Conservation (phyloP, 2,329 filamentous ascomycete species). For the Neoarthrinium moseri region DNA sequence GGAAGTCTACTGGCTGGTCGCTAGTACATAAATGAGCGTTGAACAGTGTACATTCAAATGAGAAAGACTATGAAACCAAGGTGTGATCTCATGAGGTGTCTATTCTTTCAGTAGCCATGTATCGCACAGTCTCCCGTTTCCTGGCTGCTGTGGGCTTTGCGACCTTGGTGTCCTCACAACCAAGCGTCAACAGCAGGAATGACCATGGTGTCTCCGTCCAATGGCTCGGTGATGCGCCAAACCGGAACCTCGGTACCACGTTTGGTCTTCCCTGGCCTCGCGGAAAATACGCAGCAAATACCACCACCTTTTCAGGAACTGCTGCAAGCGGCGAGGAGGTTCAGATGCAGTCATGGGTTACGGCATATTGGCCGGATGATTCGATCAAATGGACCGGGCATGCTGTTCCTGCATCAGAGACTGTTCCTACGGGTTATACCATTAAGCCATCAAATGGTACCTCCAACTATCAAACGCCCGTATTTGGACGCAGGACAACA, state of each 20-base stretch:
- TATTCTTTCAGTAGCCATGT: background rate
- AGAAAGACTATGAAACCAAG: background rate
- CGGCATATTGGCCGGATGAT: constrained; percentile 58
- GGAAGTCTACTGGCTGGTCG: no score
- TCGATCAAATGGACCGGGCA: constrained; percentile 63
- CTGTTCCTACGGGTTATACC: constrained; percentile 39
- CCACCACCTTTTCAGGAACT: constrained; percentile 34
- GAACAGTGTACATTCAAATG: background rate
- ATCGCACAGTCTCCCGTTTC: background rate
- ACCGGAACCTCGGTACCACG: constrained; percentile 33
- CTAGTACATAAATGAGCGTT: background rate
- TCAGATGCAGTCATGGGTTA: constrained; percentile 53
- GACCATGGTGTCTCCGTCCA: constrained; percentile 24
- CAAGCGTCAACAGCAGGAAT: constrained; percentile 8
- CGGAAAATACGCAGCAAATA: constrained; percentile 34
- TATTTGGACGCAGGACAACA: background rate
- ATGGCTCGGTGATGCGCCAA: constrained; percentile 40
- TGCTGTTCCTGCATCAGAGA: constrained; percentile 44
- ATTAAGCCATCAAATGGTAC: constrained; percentile 27
- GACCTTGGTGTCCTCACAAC: background rate
- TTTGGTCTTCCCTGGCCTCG: constrained; percentile 44
- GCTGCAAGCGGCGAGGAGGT: constrained; percentile 23
- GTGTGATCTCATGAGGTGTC: background rate
- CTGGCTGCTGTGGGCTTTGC: background rate
- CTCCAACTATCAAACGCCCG: background rate